A percentile compares a stretch with the other conserved stretches of the same genome.
phyloP scores from a whole-genome alignment of 2,329 filamentous ascomycete species.

The Chrysoporthe deuterocubensis region DNA sequence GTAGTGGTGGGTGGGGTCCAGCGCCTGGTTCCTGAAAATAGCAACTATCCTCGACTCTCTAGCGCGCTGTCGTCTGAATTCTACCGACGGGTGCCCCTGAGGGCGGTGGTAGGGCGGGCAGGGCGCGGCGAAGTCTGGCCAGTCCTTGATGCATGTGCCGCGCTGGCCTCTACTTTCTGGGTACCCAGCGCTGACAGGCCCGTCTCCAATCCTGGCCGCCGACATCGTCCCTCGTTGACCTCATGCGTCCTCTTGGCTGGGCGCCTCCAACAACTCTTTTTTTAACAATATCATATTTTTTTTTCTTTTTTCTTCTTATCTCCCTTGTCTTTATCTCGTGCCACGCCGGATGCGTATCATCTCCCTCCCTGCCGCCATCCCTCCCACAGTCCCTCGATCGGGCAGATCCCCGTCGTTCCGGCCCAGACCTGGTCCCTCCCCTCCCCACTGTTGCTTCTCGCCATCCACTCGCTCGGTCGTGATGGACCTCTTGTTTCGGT shows the following conservation, averaged over 20 bases:
- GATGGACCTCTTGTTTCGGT: background rate
- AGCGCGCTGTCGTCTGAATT: background rate
- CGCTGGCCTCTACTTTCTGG: too few species aligned
- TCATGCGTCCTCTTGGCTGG: background rate
- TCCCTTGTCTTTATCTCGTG: background rate
- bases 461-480: background rate
- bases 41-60: background rate
- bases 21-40: background rate
- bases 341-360: background rate
- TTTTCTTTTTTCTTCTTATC: background rate
- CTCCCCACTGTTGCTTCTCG: background rate
- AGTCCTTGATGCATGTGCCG: background rate
- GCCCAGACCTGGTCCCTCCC: background rate
- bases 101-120: too few species aligned
- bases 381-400: background rate
- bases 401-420: background rate
- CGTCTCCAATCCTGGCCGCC: too few species aligned
- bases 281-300: background rate
- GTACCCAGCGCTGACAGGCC: too few species aligned
- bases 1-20: background rate
- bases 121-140: too few species aligned
- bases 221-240: background rate
- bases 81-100: constrained; percentile 2
- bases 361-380: background rate
- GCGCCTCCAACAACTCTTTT: background rate